These are phyloP conservation scores for Skeletonema menzelii DNA, from an alignment of 108 stramenopile genomes.

Conservation along the genomic window DNA sequence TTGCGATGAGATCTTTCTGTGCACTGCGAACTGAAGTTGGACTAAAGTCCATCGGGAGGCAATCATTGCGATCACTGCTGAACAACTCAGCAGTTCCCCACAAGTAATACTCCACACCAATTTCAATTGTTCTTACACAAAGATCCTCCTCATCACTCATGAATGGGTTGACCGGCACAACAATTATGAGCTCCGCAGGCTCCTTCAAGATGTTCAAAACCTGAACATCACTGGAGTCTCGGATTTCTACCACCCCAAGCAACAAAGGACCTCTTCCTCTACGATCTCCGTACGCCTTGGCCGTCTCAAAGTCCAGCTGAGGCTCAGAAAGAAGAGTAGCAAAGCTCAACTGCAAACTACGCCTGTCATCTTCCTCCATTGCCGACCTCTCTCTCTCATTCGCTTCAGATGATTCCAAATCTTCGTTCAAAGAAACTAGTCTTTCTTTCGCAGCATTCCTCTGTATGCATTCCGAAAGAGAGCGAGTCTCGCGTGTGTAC, in stretches of 20 bases:
- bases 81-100: neutral
- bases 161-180: conserved; percentile 4
- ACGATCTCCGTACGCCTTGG: neutral
- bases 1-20: conserved; percentile 27
- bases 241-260: neutral
- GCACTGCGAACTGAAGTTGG: conserved; percentile 16
- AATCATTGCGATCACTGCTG: conserved; percentile 4
- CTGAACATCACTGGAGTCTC: conserved; percentile 16
- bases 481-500: neutral
- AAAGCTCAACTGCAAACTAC: conserved; percentile 4
- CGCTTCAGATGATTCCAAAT: conserved; percentile 5
- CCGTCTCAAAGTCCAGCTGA: neutral
- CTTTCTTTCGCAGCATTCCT: conserved; percentile 6
- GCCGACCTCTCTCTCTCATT: neutral
- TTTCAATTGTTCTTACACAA: neutral
- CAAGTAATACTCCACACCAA: neutral
- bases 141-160: neutral
- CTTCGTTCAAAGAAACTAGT: conserved; percentile 2
- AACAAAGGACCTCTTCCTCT: neutral
- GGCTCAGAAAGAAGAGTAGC: conserved; percentile 16
- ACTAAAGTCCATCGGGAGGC: conserved; percentile 22
- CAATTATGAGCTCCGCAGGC: conserved; percentile 16
- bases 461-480: neutral
- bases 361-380: conserved; percentile 3
- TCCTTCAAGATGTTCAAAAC: conserved; percentile 20